Evolutionary conservation across 495 filamentous ascomycete genomes (phyloP).

Genomic region (Neurospora hispaniola): DNA sequence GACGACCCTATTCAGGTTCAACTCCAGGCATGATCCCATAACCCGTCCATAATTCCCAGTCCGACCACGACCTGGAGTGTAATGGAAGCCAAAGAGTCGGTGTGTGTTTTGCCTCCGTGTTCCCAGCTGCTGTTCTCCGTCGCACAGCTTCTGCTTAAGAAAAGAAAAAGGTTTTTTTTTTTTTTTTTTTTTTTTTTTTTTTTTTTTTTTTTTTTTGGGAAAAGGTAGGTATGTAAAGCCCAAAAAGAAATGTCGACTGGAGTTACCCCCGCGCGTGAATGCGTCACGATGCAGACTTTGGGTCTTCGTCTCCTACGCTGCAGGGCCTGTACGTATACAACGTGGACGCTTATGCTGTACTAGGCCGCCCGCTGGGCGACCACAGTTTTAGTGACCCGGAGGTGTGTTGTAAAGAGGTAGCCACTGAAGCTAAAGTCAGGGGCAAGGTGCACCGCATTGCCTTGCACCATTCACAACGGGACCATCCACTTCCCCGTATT

Average conservation of each 20-base stretch:
- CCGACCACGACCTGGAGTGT: constrained; percentile 1
- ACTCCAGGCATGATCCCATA: not conserved
- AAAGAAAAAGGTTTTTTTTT: not conserved
- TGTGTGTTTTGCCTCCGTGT: constrained; percentile 3
- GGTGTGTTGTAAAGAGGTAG: not conserved
- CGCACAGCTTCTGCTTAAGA: not conserved
- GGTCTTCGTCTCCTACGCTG: not conserved
- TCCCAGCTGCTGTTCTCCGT: not conserved
- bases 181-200: too few relatives aligned
- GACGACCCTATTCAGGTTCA: not conserved
- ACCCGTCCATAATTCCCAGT: not conserved
- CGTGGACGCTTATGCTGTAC: not conserved
- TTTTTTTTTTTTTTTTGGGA: too few relatives aligned
- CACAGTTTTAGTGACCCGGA: not conserved
- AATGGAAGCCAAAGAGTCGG: constrained; percentile 5
- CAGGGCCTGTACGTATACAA: not conserved
- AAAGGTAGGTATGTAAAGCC: not conserved
- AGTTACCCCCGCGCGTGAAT: not conserved
- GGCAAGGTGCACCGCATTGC: not conserved
- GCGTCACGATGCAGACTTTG: not conserved
- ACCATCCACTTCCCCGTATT: not conserved
- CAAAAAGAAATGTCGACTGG: not conserved
- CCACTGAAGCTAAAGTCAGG: not conserved
- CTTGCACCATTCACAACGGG: not conserved
- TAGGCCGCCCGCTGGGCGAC: not conserved